Base-by-base conservation (phyloP, 2,329 filamentous ascomycete genomes). In the Phoma sp. region DNA sequence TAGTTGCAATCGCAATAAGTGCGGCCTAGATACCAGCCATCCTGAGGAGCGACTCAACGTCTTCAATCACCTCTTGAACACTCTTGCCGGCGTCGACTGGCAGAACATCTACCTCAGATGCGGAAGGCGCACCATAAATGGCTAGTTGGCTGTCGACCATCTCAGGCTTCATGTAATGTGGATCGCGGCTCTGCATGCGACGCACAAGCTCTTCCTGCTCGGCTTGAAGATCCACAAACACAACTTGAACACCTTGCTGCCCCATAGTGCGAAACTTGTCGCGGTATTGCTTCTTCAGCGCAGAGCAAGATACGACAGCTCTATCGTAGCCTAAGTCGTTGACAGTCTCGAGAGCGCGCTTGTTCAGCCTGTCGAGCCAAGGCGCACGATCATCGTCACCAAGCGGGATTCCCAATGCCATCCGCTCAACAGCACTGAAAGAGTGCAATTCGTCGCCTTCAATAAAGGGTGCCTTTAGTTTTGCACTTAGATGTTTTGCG, bases 371-470 rank as follows among this genome's bases (percentile, higher is more conserved):
- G 51, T 49, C 74, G 61, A 25, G 55, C 55, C 4, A 63, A 31
- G 37, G 41, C 2, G 15, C 31, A 13, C 73, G 67, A 41, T 77
- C 72, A 6, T 68, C 55, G 43, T 78, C 74, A 3, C 59, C 56
- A 5, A 79, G 62, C 0, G 76, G 59, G 5, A 62, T 62, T 6
- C 65, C 63, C 0, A 55, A 57, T 1, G 58, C 60, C 75, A 77
- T 77, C 44, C 68, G 51, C n/a, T 74, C 62, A 0, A 77, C 48
- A 8, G 76, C 70, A 8, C 57, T 62, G 10, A 51, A 58, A 2
- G 67, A 72, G 55, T 79, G 77, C 1, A 78, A 60, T 2, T 66
- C 66, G 44, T 79, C 77, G 3, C 77, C 78, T 57, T 80, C 77
- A n/a, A 80, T 70, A 55, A 73, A 76, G 0, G 76, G 72, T 3